Evolutionary conservation across 2,329 filamentous ascomycete species (phyloP), one percentile per base, ranked within the genome.

Genomic region (Metarhizium rileyi): DNA sequence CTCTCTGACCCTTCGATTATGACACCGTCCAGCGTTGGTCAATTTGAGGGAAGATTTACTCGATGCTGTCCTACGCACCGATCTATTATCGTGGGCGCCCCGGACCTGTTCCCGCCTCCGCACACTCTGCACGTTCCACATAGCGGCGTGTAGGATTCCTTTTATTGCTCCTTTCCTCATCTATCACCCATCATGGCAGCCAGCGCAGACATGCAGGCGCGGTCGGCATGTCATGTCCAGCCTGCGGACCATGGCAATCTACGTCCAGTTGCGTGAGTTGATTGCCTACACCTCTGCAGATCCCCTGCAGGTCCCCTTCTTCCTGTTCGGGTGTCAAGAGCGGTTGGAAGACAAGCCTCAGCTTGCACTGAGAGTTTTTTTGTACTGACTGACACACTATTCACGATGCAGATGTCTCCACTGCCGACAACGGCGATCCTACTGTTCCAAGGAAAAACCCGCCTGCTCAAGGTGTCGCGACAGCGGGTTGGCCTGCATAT

Each of bases 391-490:
- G 8, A 14, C 23, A 36, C n/a, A 43, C 27, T 18, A 8, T 26
- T 18, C 25, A 23, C 6, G 25, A 18, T 48, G 3, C 27, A 69
- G 66, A 3, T 69, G 66, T 48, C 54, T 65, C 2, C 57, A 61
- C 16, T 69, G 66, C 49, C 63, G 66, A 5, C 58, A 61, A 23
- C 57, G 66, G 10, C 60, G 63, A 4, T 65, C 64, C 0, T 66
- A 28, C 38, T 69, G 66, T 55, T 66, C 64, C 18, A 68, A 67
- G 47, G 64, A 68, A 12, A 63, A 62, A 43, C 66, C 66, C 2
- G 56, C 52, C 20, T 69, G 66, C 44, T 60, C 60, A 25, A 54
- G 66, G 48, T 68, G 66, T 45, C 61, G 60, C 22, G 62, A 63
- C 16, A 53, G 57, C 28, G 56, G 56, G 2, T 49, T 63, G 10